These are phyloP conservation scores for Agaricus sinodeliciosus DNA, from an alignment of 768 basidiomycete genomes.

Conservation along the genomic window DNA sequence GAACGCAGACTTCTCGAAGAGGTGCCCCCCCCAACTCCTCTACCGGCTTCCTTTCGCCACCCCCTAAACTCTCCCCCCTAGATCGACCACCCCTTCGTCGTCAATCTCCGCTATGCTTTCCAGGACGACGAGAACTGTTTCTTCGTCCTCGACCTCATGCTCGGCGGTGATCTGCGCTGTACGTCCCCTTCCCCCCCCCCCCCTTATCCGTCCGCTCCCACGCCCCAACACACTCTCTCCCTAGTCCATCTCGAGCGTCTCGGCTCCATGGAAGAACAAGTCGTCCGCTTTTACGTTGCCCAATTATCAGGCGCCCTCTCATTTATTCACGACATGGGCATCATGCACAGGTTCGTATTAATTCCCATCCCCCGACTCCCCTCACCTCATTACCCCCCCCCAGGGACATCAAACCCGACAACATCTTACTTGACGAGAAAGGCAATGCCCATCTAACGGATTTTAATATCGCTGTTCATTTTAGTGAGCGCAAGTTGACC, in stretches of 20 bases:
- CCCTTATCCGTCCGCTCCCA: not conserved
- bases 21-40: slow-evolving; percentile 40
- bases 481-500: slow-evolving; percentile 77
- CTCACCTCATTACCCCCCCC: slow-evolving; percentile 8
- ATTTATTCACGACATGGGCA: slow-evolving; percentile 87
- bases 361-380: slow-evolving; percentile 11
- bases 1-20: slow-evolving; percentile 94
- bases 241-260: slow-evolving; percentile 85
- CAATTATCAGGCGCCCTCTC: slow-evolving; percentile 84
- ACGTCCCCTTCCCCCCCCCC: slow-evolving; percentile 23
- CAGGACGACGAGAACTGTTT: slow-evolving; percentile 99
- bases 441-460: slow-evolving; percentile 97
- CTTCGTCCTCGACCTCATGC: slow-evolving; percentile 96
- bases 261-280: slow-evolving; percentile 66
- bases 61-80: slow-evolving; percentile 21
- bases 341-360: slow-evolving; percentile 83
- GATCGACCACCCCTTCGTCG: slow-evolving; percentile 95
- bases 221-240: slow-evolving; percentile 11
- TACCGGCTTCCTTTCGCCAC: not conserved
- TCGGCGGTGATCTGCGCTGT: slow-evolving; percentile 94
- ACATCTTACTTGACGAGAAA: slow-evolving; percentile 91
- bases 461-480: slow-evolving; percentile 99
- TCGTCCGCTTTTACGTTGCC: slow-evolving; percentile 84
- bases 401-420: slow-evolving; percentile 96
- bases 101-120: slow-evolving; percentile 93